Evolutionary conservation across 495 filamentous ascomycete species (phyloP).

Genomic region (Bathelium albidoporum): DNA sequence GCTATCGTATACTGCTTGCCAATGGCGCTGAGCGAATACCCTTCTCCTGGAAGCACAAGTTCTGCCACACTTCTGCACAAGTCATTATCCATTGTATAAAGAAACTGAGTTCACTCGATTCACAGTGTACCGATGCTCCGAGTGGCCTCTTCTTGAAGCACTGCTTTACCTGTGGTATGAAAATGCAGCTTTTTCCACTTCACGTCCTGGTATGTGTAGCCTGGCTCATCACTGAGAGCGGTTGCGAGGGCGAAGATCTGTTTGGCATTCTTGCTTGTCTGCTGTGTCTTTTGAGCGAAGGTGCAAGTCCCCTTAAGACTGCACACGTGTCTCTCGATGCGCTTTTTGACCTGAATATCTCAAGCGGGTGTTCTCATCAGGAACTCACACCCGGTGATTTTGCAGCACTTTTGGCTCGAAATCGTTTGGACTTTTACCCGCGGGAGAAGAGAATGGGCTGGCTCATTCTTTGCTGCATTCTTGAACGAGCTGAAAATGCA

Average conservation of each 20-base stretch:
- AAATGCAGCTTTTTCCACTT: conserved; percentile 30
- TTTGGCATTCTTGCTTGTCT: conserved; percentile 35
- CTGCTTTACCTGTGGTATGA: conserved; percentile 27
- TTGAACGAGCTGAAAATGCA: neutral
- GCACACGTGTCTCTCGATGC: neutral
- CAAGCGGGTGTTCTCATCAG: neutral
- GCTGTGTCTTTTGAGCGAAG: conserved; percentile 28
- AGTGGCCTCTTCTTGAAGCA: conserved; percentile 32
- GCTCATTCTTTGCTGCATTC: neutral
- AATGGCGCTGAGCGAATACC: neutral
- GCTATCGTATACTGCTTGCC: neutral
- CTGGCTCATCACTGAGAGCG: conserved; percentile 26
- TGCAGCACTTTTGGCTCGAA: neutral
- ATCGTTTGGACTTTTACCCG: neutral
- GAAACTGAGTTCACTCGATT: neutral
- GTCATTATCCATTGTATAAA: conserved; percentile 9
- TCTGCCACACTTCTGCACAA: conserved; percentile 16
- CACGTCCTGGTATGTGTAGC: conserved; percentile 31
- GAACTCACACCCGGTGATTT: neutral
- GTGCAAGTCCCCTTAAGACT: conserved; percentile 19
- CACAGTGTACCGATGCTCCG: conserved; percentile 23
- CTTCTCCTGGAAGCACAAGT: conserved; percentile 16
- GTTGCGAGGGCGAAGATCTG: conserved; percentile 30
- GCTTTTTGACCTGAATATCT: neutral
- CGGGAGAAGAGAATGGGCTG: neutral